Percentiles rank a stretch among this genome's conserved stretches.
phyloP scores from a whole-genome alignment of 495 filamentous ascomycete species.

The Lepidopterella palustris region DNA sequence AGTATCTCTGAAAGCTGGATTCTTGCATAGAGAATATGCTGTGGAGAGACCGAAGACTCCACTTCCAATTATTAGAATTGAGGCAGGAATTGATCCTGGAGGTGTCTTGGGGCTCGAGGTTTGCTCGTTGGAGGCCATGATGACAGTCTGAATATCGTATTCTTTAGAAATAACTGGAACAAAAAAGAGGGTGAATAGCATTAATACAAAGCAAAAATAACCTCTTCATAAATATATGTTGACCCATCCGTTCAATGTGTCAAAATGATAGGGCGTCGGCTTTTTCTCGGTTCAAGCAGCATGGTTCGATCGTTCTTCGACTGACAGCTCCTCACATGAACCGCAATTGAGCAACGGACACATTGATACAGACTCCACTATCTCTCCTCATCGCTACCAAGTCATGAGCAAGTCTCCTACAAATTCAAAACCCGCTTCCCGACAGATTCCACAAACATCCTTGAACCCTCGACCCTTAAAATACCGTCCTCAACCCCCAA shows the following conservation, averaged over 20 bases:
- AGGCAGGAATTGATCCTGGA: slow-evolving; percentile 11
- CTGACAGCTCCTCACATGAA: neutral
- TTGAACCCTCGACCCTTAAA: neutral
- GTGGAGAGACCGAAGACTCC: slow-evolving; percentile 63
- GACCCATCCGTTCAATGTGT: no score
- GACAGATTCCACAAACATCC: neutral
- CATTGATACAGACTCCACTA: neutral
- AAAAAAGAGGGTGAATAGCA: no score
- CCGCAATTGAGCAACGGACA: neutral
- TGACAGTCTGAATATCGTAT: neutral
- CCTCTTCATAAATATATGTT: no score
- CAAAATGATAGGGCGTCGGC: neutral
- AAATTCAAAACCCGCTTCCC: neutral
- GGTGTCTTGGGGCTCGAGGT: neutral
- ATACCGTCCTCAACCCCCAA: neutral
- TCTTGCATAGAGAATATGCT: slow-evolving; percentile 51
- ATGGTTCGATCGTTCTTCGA: neutral
- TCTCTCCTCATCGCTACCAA: neutral
- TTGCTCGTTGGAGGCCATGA: neutral
- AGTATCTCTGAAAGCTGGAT: slow-evolving; percentile 41
- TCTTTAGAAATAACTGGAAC: neutral
- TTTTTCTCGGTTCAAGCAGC: neutral
- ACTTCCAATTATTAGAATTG: slow-evolving; percentile 52
- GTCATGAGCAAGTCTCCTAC: neutral
- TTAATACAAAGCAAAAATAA: no score